Conservation (phyloP, 2,329 filamentous ascomycete species). For the Ophiocordyceps sinensis region DNA sequence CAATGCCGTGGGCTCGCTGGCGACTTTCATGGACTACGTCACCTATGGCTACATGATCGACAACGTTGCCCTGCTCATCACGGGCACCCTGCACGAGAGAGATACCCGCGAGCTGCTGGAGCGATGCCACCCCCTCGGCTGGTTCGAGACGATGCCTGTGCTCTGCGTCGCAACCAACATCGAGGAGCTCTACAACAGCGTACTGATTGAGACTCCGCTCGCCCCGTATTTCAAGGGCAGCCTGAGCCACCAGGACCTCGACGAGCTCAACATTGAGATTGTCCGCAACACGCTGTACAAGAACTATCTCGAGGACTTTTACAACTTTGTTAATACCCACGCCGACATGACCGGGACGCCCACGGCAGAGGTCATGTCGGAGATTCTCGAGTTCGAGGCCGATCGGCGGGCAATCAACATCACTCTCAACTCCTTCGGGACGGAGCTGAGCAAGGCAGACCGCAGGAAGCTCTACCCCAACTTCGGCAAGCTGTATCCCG, state of each 20-base stretch:
- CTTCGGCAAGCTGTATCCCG: constrained; percentile 83
- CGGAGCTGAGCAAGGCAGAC: constrained; percentile 84
- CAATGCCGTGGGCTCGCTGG: constrained; percentile 79
- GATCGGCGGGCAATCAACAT: constrained; percentile 97
- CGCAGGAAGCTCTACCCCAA: constrained; percentile 91
- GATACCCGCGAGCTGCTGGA: constrained; percentile 93
- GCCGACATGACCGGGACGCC: constrained; percentile 77
- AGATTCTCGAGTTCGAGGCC: constrained; percentile 92
- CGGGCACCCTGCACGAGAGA: constrained; percentile 90
- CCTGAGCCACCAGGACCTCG: constrained; percentile 87
- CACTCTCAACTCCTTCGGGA: constrained; percentile 96
- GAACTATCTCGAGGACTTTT: constrained; percentile 97
- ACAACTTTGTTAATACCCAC: constrained; percentile 84
- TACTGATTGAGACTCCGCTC: constrained; percentile 89
- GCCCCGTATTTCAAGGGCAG: constrained; percentile 97
- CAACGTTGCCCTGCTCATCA: constrained; percentile 95
- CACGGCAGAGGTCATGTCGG: constrained; percentile 87
- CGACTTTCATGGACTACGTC: constrained; percentile 94
- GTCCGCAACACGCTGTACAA: constrained; percentile 98
- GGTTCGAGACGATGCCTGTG: constrained; percentile 98
- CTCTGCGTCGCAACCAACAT: constrained; percentile 97
- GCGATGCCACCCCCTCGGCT: constrained; percentile 89
- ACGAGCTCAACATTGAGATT: constrained; percentile 99
- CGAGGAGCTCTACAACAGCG: constrained; percentile 96
- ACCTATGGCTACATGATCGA: constrained; percentile 99